Conservation (phyloP, 192 early-diverging fungal species). For the Mortierella alpina region DNA sequence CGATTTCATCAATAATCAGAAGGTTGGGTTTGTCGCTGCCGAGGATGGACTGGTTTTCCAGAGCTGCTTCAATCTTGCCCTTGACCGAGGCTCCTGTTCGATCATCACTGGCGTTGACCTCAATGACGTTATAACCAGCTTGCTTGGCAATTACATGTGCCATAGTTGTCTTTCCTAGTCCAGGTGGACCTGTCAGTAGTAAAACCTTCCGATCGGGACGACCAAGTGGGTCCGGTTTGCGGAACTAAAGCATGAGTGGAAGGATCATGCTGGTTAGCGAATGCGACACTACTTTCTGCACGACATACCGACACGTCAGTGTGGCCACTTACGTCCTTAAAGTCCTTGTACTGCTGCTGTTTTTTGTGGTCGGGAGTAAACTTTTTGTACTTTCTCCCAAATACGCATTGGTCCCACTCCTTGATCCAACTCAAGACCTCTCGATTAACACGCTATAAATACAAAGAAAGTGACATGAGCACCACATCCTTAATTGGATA, state of each 20-base stretch:
- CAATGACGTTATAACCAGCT: constrained; percentile 90
- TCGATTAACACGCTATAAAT: constrained; percentile 76
- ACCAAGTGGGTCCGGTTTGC: constrained; percentile 46
- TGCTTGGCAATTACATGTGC: constrained; percentile 92
- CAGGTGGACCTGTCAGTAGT: constrained; percentile 90
- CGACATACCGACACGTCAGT: no score
- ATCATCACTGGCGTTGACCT: constrained; percentile 98
- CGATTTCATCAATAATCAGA: constrained; percentile 96
- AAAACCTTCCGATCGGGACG: constrained; percentile 60
- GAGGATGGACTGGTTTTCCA: constrained; percentile 81
- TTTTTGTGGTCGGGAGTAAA: constrained; percentile 48
- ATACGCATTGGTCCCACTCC: constrained; percentile 97
- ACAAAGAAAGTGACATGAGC: background rate
- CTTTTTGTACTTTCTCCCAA: constrained; percentile 61
- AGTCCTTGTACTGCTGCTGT: constrained; percentile 10
- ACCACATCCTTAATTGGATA: background rate
- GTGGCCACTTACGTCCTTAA: constrained; percentile 25
- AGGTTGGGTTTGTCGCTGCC: constrained; percentile 77
- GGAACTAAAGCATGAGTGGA: constrained; percentile 18
- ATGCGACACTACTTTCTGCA: no score
- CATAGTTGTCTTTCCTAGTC: constrained; percentile 96
- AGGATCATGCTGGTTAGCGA: background rate
- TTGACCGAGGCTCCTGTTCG: constrained; percentile 82
- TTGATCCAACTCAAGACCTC: constrained; percentile 95
- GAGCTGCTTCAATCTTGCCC: constrained; percentile 78